Conservation (phyloP, 2,329 filamentous ascomycete genomes). For the Pseudocercospora fijiensis region DNA sequence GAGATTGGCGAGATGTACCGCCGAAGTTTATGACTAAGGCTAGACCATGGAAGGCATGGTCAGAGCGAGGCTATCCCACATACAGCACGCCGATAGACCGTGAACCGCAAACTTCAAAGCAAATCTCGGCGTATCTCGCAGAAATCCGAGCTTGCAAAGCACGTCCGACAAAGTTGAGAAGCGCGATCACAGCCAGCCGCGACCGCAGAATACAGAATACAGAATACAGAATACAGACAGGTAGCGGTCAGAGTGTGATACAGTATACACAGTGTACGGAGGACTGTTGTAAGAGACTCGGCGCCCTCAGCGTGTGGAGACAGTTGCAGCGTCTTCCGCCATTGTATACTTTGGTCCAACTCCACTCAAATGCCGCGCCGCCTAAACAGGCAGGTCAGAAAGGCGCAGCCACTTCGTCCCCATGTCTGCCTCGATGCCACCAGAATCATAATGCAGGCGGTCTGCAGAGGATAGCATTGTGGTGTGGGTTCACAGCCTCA, state of each 20-base stretch:
- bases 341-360: background rate
- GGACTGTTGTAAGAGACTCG: background rate
- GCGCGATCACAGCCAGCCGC: background rate
- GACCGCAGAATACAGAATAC: background rate
- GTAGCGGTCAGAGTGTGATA: background rate
- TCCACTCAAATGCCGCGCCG: background rate
- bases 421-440: background rate
- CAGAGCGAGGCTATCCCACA: background rate
- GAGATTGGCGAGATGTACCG: constrained; percentile 3
- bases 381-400: background rate
- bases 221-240: background rate
- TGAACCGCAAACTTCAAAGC: background rate
- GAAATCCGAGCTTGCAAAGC: background rate
- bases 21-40: background rate
- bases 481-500: background rate
- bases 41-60: background rate
- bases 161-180: background rate
- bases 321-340: background rate
- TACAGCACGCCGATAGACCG: background rate
- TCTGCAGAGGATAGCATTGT: background rate
- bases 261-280: background rate
- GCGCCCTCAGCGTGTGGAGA: background rate
- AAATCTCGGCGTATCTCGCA: too few relatives aligned
- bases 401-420: background rate
- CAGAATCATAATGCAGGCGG: background rate